These are phyloP conservation scores for Dillenia suffruticosa DNA, from an alignment of 164 flowering plant genomes.

Conservation along the genomic window DNA sequence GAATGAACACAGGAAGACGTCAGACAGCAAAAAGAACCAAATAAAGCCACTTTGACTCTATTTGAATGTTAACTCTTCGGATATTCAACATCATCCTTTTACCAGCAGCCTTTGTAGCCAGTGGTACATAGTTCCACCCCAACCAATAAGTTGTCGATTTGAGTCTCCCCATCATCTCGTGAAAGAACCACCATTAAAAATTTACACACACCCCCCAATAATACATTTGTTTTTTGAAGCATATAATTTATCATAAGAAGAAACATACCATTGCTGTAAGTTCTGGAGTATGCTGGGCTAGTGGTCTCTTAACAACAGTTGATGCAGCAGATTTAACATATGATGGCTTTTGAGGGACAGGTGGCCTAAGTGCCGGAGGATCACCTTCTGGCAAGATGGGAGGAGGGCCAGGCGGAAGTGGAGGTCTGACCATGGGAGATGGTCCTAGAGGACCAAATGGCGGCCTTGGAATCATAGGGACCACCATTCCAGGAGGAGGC, in stretches of 20 bases:
- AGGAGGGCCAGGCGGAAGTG: slow-evolving; percentile 81
- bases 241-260: neutral
- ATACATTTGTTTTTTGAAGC: no score
- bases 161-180: no score
- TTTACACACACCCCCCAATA: no score
- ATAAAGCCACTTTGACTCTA: no score
- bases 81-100: no score
- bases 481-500: slow-evolving; percentile 63
- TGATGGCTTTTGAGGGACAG: slow-evolving; percentile 74
- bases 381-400: slow-evolving; percentile 44
- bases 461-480: slow-evolving; percentile 57
- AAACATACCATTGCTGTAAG: slow-evolving; percentile 92
- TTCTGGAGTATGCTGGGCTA: slow-evolving; percentile 99
- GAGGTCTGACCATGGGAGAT: slow-evolving; percentile 82
- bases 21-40: no score
- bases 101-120: no score
- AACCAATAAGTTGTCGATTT: no score
- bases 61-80: no score
- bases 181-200: no score
- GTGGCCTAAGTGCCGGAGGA: slow-evolving; percentile 26
- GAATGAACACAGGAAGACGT: no score
- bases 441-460: slow-evolving; percentile 79
- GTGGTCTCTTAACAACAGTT: slow-evolving; percentile 96
- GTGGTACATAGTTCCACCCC: no score
- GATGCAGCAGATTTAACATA: slow-evolving; percentile 96